Evolutionary conservation across 2,329 filamentous ascomycete species (phyloP).

Genomic region (Xylaria digitata): DNA sequence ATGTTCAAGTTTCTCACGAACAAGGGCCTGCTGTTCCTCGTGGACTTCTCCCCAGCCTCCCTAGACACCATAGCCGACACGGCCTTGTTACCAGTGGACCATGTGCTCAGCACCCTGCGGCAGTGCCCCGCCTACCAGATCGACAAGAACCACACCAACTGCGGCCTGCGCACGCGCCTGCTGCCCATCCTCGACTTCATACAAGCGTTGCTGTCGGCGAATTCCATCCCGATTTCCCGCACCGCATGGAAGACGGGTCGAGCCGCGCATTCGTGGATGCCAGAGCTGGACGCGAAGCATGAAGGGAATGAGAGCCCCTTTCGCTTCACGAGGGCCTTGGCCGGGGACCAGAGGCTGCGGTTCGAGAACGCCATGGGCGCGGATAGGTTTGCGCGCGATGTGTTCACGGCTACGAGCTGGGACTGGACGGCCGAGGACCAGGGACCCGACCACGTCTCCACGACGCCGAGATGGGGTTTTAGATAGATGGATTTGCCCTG

Average conservation of each 20-base stretch:
- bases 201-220: conserved; percentile 64
- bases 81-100: conserved; percentile 70
- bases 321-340: conserved; percentile 62
- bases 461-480: conserved; percentile 44
- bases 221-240: conserved; percentile 57
- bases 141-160: conserved; percentile 78
- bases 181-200: conserved; percentile 75
- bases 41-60: conserved; percentile 65
- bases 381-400: conserved; percentile 61
- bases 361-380: conserved; percentile 62
- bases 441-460: conserved; percentile 39
- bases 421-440: conserved; percentile 67
- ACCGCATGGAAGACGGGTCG: conserved; percentile 60
- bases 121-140: conserved; percentile 80
- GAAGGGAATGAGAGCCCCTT: conserved; percentile 51
- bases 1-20: conserved; percentile 77
- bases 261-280: conserved; percentile 56
- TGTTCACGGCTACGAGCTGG: conserved; percentile 69
- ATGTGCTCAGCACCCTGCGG: conserved; percentile 69
- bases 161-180: conserved; percentile 73
- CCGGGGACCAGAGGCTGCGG: conserved; percentile 62
- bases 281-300: conserved; percentile 38
- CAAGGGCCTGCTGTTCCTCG: conserved; percentile 69
- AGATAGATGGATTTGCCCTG: conserved; percentile 21
- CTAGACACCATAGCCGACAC: conserved; percentile 58